These are phyloP conservation scores for Nakazawaea pomicola DNA, from an alignment of 805 yeast species.

Conservation along the genomic window DNA sequence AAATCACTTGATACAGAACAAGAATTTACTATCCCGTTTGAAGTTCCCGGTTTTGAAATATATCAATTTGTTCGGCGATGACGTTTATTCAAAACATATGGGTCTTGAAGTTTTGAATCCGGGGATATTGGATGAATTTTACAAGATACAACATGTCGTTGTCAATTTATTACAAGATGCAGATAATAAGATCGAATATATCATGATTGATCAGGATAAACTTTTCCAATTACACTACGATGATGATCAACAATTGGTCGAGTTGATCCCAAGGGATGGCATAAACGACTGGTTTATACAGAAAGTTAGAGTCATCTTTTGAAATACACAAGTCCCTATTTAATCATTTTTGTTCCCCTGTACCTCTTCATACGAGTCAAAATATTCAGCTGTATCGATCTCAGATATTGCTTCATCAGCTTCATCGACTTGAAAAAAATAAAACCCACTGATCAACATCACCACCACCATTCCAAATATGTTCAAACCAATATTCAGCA, in stretches of 20 bases:
- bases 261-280: constrained; percentile 6
- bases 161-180: constrained; percentile 20
- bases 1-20: constrained; percentile 1
- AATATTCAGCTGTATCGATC: too few species aligned
- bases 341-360: too few species aligned
- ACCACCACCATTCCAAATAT: too few species aligned
- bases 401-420: too few species aligned
- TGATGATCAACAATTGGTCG: background rate
- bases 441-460: too few species aligned
- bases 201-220: constrained; percentile 9
- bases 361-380: too few species aligned
- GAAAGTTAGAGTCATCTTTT: constrained; percentile 6
- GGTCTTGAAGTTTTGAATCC: constrained; percentile 36
- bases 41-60: constrained; percentile 18
- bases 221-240: constrained; percentile 4
- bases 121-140: constrained; percentile 35
- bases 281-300: constrained; percentile 4
- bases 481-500: too few species aligned
- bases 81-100: constrained; percentile 31
- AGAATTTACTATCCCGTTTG: background rate
- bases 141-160: constrained; percentile 35
- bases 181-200: constrained; percentile 3
- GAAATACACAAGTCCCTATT: background rate
- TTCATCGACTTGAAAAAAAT: too few species aligned
- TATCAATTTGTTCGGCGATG: constrained; percentile 30